Evolutionary conservation across 2,329 filamentous ascomycete species (phyloP), one percentile per base, ranked within the genome.

Genomic region (Colletotrichum sp.): DNA sequence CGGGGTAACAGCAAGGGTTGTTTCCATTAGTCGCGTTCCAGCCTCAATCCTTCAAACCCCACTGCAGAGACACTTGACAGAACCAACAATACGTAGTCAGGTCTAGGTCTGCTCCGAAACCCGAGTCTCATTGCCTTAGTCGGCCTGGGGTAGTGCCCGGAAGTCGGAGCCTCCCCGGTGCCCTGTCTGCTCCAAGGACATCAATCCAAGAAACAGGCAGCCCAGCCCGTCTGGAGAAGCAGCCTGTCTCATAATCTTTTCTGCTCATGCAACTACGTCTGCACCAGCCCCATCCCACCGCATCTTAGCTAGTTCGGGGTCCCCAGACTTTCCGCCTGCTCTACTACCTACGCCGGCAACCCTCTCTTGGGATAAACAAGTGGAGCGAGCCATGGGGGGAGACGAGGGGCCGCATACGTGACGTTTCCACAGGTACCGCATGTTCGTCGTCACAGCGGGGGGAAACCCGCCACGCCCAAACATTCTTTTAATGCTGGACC

Each of bases 321-420:
- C 68, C 69, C 71, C 52, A 72, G 36, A 57, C 52, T 30, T 30
- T n/a, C 61, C 61, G 61, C 6, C 39, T 28, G 21, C 61, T 61
- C 28, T 52, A 32, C 63, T 57, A 68, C 66, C 43, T 57, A 68
- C 66, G 69, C 63, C 55, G 39, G 57, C 39, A 59, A 26, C 59
- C 55, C 57, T 43, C 13, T 68, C 36, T 26, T 75, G 30, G 24
- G n/a, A 43, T 30, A 59, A 36, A 61, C 32, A 63, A 48, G 61
- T 34, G 71, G 69, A 75, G 57, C 68, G 21, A 59, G 39, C 32
- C 61, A 34, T 48, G 59, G 60, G 32, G 69, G 68, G 69, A 57
- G 72, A 72, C 32, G 72, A 75, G 69, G 69, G 72, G 61, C 52
- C 36, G n/a, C 26, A 21, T 68, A 12, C 26, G 63, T 72, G 64